phyloP scores from a whole-genome alignment of 768 basidiomycete species.

The Pisolithus tinctorius region DNA sequence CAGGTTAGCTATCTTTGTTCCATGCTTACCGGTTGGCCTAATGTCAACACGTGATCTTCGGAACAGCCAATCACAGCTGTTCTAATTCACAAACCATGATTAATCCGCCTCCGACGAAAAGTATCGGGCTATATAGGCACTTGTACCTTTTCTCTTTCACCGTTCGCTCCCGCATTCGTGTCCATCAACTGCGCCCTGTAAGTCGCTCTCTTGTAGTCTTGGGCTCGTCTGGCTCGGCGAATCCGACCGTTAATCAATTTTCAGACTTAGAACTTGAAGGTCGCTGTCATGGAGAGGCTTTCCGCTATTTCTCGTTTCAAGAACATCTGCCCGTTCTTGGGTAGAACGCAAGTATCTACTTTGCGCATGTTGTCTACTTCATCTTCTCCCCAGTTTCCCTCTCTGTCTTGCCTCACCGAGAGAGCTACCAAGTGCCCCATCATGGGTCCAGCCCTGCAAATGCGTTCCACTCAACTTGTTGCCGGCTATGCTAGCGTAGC shows the following conservation, averaged over 20 bases:
- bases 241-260: constrained; percentile 11
- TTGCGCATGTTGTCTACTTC: constrained; percentile 76
- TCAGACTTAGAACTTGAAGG: constrained; percentile 28
- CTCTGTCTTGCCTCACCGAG: constrained; percentile 75
- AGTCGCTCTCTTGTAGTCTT: neutral
- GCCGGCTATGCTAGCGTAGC: constrained; percentile 86
- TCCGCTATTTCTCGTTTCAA: constrained; percentile 72
- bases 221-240: neutral
- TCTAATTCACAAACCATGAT: constrained; percentile 6
- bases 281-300: constrained; percentile 81
- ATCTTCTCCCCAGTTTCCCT: constrained; percentile 62
- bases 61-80: constrained; percentile 11
- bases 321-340: constrained; percentile 81
- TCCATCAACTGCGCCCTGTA: too few relatives aligned
- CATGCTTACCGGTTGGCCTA: too few relatives aligned
- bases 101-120: neutral
- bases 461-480: constrained; percentile 72
- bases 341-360: constrained; percentile 70
- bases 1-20: neutral
- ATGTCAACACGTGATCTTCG: constrained; percentile 1
- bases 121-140: too few relatives aligned
- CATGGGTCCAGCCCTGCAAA: constrained; percentile 90
- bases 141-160: constrained; percentile 15
- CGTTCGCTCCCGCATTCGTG: too few relatives aligned
- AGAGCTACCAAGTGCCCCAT: constrained; percentile 87